Evolutionary conservation across 192 early-diverging fungal genomes (phyloP), one percentile per base, ranked within the genome.

Genomic region (Bifiguratus adelaidae): DNA sequence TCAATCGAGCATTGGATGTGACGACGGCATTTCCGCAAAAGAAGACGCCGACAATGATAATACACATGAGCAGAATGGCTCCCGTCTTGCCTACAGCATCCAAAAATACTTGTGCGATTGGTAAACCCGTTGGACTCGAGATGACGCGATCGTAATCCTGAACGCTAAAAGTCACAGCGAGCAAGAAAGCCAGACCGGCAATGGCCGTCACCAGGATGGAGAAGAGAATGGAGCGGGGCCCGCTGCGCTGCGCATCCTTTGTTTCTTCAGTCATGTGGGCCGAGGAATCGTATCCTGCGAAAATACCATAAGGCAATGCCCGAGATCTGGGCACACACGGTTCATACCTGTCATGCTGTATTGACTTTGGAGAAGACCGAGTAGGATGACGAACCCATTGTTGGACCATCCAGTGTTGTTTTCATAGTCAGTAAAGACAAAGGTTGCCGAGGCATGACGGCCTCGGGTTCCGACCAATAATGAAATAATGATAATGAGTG

Each of bases 1-100:
- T 48, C 50, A 67, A 60, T 21, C 74, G 50, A 13, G 70, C 73
- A 24, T 60, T 60, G 21, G 66, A 43, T 0, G 68, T 70, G 2
- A 69, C 41, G 1, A 67, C 65, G 0, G 71, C 63, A 1, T 59
- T 40, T n/a, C 70, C 70, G 1, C 64, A 65, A 27, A 67, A 54
- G 23, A 60, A 72, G 27, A 63, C 61, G 16, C 64, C 65, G 30
- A 67, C 53, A 37, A 65, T 50, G n/a, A 76, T 55, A 13, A 76
- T 37, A 8, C 57, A 20, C 21, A 76, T 52, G 9, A 76, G 44
- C 12, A 63, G 45, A 3, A 56, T 35, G 0, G 70, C 63, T 15
- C 51, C 56, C 6, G 26, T 40, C 19, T 48, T 53, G 9, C 73
- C 73, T 0, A 71, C 56, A 16, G 62, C 56, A 53, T 73, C 70